Base-by-base conservation (phyloP, 768 basidiomycete species). In the Hebeloma cylindrosporum region DNA sequence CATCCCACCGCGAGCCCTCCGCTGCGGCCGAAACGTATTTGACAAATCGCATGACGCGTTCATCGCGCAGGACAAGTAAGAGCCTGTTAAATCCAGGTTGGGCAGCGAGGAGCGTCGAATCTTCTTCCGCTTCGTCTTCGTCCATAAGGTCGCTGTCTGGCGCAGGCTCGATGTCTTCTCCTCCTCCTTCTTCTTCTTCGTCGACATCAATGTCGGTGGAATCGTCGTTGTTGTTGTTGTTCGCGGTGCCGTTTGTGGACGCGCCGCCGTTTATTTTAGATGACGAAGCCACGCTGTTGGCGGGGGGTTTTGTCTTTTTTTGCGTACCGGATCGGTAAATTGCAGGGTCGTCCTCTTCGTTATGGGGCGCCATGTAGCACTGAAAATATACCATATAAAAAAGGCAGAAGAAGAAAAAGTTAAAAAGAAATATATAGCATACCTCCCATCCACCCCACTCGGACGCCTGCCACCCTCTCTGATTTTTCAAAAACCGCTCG, bases 371-470 rank as follows among this genome's bases (percentile, higher is more conserved):
- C 80, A 96, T 88, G 64, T 97, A 98, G 60, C 93, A 93, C 85
- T 92, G 50, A 6, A 51, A 5, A 39, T 34, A 36, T 37, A 16
- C 30, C 13, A 39, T 39, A 43, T 22, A 51, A 16, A 13, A 40
- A 39, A n/a, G 34, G 23, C 31, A 53, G 22, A n/a, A 20, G 45
- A 39, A 27, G 43, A 22, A 3, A 30, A 1, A 39, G 27, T 22
- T 16, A 30, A 26, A 35, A 16, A 11, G 14, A 27, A 32, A 49
- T 40, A 28, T 49, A 43, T 34, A 60, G 27, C 75, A 35, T 47
- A 88, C 90, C 78, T 97, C 93, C 93, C 94, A 97, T 13, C 90
- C 95, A 35, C 95, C 95, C 80, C 83, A 90, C 51, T 82, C 82
- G 8, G 85, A 85, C 11, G 72, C 72, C 59, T 79, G 73, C 88